phyloP scores from a whole-genome alignment of 257 asterid species.

The Solanum dulcamara region DNA sequence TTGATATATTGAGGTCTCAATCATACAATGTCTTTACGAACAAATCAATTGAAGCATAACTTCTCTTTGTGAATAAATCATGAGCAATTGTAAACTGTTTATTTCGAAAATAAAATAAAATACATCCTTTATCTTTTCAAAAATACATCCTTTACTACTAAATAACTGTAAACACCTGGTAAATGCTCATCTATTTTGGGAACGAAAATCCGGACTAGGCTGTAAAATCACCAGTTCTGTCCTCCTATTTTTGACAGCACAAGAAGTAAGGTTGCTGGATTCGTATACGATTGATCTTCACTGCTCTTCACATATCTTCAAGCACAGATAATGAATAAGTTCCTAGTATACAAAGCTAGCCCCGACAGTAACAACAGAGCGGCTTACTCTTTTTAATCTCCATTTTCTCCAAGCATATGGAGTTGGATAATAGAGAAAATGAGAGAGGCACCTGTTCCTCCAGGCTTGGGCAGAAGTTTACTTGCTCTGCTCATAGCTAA shows the following conservation, averaged over 20 bases:
- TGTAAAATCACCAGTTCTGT: not conserved
- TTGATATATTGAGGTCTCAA: not conserved
- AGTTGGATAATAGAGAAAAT: not conserved
- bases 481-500: slow-evolving; percentile 7
- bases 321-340: not conserved
- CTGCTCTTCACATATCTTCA: not conserved
- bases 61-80: not conserved
- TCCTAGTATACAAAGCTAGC: not conserved
- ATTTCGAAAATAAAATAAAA: not conserved
- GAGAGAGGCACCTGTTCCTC: not conserved
- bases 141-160: not conserved
- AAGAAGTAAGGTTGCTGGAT: not conserved
- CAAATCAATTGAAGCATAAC: not conserved
- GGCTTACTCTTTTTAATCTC: not conserved
- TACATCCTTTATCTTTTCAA: not conserved
- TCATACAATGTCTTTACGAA: not conserved
- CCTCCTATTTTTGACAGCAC: not conserved
- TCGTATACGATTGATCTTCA: not conserved
- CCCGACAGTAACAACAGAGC: not conserved
- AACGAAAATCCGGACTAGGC: not conserved
- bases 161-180: not conserved
- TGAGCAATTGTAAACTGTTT: not conserved
- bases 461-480: not conserved
- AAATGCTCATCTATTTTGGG: not conserved
- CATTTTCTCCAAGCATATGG: not conserved